These are phyloP conservation scores for Penicillium sp. DNA, from an alignment of 2,329 filamentous ascomycete species.

Conservation along the genomic window DNA sequence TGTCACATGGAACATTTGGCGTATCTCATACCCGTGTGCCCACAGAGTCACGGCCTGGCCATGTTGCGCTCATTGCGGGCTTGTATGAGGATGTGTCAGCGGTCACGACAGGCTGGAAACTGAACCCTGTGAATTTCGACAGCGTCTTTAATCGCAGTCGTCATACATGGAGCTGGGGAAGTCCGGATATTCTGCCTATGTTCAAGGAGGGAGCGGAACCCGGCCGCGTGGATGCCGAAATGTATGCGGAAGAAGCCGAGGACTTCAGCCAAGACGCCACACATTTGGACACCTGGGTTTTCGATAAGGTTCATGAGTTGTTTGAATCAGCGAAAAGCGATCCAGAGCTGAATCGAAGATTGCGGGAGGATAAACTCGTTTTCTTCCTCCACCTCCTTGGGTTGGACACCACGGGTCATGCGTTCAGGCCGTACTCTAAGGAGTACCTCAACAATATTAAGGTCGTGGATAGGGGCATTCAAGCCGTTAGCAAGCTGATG, in stretches of 20 bases:
- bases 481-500: conserved; percentile 73
- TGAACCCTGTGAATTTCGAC: conserved; percentile 97
- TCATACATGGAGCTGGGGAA: conserved; percentile 99
- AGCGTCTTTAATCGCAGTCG: conserved; percentile 95
- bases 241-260: conserved; percentile 76
- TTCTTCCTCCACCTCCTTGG: conserved; percentile 95
- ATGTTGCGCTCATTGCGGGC: conserved; percentile 93
- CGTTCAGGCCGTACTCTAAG: conserved; percentile 81
- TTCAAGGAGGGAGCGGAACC: conserved; percentile 88
- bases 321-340: conserved; percentile 77
- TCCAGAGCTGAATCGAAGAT: conserved; percentile 61
- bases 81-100: conserved; percentile 97
- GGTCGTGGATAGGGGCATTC: conserved; percentile 82
- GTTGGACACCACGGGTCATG: conserved; percentile 83
- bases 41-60: conserved; percentile 90
- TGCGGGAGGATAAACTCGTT: conserved; percentile 79
- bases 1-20: conserved; percentile 88
- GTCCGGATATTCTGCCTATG: conserved; percentile 95
- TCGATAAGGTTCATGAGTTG: conserved; percentile 82
- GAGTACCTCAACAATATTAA: conserved; percentile 95
- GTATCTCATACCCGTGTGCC: conserved; percentile 95
- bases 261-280: conserved; percentile 82
- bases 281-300: conserved; percentile 87
- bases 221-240: conserved; percentile 79
- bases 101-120: conserved; percentile 95